These are phyloP conservation scores for Galerina sulciceps DNA, from an alignment of 768 basidiomycete genomes.

Conservation along the genomic window DNA sequence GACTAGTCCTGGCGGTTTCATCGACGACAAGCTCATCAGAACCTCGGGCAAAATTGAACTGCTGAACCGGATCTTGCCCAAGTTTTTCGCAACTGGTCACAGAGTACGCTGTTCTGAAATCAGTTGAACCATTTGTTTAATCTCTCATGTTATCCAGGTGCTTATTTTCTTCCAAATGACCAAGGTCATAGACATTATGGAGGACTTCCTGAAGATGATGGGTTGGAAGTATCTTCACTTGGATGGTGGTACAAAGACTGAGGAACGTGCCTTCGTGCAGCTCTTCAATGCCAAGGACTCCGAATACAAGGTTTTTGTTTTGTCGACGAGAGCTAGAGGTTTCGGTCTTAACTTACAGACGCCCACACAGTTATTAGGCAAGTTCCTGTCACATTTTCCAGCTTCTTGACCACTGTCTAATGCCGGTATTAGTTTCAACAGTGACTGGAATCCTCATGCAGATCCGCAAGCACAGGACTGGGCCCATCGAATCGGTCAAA, in stretches of 20 bases:
- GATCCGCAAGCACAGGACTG: conserved; percentile 99
- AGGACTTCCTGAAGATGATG: too few species aligned
- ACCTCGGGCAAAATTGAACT: conserved; percentile 94
- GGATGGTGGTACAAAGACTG: conserved; percentile 97
- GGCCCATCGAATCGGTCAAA: conserved; percentile 99
- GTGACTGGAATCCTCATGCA: conserved; percentile 96
- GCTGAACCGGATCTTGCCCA: conserved; percentile 90
- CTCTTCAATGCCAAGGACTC: conserved; percentile 90
- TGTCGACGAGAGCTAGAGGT: conserved; percentile 94
- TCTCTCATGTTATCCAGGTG: conserved; percentile 57
- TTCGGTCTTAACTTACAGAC: conserved; percentile 94
- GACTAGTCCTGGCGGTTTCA: conserved; percentile 80
- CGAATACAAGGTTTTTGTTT: conserved; percentile 88
- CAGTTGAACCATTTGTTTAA: neutral
- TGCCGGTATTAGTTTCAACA: conserved; percentile 63
- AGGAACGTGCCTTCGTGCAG: conserved; percentile 90
- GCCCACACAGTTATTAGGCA: conserved; percentile 96
- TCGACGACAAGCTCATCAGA: conserved; percentile 86
- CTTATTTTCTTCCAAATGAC: conserved; percentile 99
- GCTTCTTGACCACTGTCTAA: neutral
- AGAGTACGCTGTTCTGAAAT: conserved; percentile 53
- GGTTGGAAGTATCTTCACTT: conserved; percentile 87
- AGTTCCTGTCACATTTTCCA: conserved; percentile 29
- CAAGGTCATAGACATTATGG: conserved; percentile 98
- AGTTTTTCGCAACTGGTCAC: conserved; percentile 91